Percentiles rank a stretch among this genome's conserved stretches.
These are phyloP conservation scores for Aegilops tauschii DNA, from an alignment of 176 grass and related monocot genomes.

Conservation along the genomic window DNA sequence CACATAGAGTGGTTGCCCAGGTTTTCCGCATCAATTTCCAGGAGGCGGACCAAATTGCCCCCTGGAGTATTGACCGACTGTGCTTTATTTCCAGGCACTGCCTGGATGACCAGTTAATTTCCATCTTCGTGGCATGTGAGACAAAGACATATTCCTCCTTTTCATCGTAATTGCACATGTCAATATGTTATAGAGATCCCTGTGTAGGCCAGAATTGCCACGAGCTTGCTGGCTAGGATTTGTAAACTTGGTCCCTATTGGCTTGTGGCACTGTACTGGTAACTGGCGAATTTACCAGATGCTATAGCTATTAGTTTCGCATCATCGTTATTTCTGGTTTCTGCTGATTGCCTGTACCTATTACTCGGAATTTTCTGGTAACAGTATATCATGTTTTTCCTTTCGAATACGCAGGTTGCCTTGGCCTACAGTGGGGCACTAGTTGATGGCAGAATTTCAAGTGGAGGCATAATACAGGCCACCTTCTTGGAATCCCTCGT, in stretches of 20 bases:
- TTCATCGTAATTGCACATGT: neutral
- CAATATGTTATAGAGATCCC: neutral
- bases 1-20: neutral
- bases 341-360: neutral
- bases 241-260: neutral
- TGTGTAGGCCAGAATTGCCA: neutral
- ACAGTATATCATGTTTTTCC: neutral
- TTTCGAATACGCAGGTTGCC: constrained; percentile 55
- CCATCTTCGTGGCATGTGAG: neutral
- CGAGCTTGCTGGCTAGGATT: neutral
- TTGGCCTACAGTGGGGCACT: constrained; percentile 79
- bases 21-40: neutral
- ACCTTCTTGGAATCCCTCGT: constrained; percentile 77
- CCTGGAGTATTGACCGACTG: neutral
- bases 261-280: neutral
- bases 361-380: neutral
- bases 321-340: neutral
- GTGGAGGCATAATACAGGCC: constrained; percentile 70
- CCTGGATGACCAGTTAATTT: neutral
- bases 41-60: neutral
- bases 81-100: neutral
- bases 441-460: constrained; percentile 58
- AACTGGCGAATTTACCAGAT: neutral
- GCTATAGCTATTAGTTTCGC: constrained; percentile 1
- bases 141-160: neutral